Conservation (phyloP, 805 yeast species). For the Scheffersomyces spartinae region DNA sequence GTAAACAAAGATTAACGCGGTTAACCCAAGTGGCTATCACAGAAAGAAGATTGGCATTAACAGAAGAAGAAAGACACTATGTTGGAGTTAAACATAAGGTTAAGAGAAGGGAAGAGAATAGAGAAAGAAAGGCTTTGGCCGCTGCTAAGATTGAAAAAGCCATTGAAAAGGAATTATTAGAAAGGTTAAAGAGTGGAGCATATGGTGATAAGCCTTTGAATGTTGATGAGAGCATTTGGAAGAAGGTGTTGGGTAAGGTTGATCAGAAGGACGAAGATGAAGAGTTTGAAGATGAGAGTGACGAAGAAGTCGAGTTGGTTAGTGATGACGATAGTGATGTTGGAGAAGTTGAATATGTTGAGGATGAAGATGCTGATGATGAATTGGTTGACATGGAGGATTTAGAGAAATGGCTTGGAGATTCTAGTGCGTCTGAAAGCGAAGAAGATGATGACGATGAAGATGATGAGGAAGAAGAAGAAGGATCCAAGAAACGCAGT, state of each 20-base stretch:
- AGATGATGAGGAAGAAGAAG: conserved; percentile 20
- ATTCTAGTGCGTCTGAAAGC: conserved; percentile 27
- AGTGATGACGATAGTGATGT: conserved; percentile 41
- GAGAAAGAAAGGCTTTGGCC: conserved; percentile 92
- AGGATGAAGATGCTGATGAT: conserved; percentile 81
- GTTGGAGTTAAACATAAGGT: conserved; percentile 92
- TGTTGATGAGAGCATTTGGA: conserved; percentile 94
- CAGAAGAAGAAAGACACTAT: conserved; percentile 85
- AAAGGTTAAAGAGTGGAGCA: conserved; percentile 93
- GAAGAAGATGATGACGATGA: conserved; percentile 23
- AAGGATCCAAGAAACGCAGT: conserved; percentile 16
- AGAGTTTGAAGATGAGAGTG: conserved; percentile 42
- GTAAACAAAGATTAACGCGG: conserved; percentile 92
- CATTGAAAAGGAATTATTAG: conserved; percentile 89
- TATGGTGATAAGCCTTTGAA: conserved; percentile 97
- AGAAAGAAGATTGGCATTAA: conserved; percentile 83
- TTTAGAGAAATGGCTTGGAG: conserved; percentile 74
- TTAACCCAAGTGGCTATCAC: conserved; percentile 92
- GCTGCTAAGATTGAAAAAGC: conserved; percentile 97
- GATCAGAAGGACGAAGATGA: conserved; percentile 52
- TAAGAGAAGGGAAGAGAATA: conserved; percentile 82
- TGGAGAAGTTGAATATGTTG: conserved; percentile 79
- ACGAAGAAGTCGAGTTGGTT: conserved; percentile 18
- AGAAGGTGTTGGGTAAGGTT: conserved; percentile 71
- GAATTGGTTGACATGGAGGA: conserved; percentile 90